A percentile compares a stretch with the other conserved stretches of the same genome.
phyloP scores from a whole-genome alignment of 768 basidiomycete genomes.

The Hericium erinaceus region DNA sequence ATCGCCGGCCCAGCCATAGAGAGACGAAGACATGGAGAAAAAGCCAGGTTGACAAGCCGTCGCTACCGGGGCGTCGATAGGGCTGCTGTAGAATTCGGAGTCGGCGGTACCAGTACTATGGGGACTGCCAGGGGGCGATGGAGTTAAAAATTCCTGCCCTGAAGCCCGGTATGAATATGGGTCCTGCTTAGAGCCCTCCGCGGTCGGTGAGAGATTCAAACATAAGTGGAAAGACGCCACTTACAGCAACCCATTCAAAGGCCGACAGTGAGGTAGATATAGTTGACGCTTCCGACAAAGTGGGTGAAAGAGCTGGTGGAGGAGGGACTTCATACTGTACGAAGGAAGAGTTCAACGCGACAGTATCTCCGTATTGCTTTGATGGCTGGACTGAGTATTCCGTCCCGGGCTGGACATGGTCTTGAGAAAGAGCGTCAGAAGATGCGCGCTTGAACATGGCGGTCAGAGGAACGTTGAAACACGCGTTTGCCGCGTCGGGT shows the following conservation, averaged over 20 bases:
- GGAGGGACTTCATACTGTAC: background rate
- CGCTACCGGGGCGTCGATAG: background rate
- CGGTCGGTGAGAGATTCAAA: background rate
- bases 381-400: background rate
- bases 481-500: constrained; percentile 13
- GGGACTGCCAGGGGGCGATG: constrained; percentile 10
- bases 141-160: background rate
- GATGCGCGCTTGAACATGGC: constrained; percentile 59
- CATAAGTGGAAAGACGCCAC: background rate
- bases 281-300: background rate
- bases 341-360: background rate
- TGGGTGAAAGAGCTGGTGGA: background rate
- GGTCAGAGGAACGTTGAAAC: constrained; percentile 44
- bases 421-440: constrained; percentile 25
- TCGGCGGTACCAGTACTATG: constrained; percentile 8
- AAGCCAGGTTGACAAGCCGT: background rate
- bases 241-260: background rate
- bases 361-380: background rate
- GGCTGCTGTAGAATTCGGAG: background rate
- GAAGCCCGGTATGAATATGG: background rate
- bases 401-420: background rate
- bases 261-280: background rate
- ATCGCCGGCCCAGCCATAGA: constrained; percentile 14
- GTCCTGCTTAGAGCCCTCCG: background rate
- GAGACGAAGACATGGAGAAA: constrained; percentile 12